Conservation (phyloP, 176 grass and related monocot species). For the Eragrostis curvula region DNA sequence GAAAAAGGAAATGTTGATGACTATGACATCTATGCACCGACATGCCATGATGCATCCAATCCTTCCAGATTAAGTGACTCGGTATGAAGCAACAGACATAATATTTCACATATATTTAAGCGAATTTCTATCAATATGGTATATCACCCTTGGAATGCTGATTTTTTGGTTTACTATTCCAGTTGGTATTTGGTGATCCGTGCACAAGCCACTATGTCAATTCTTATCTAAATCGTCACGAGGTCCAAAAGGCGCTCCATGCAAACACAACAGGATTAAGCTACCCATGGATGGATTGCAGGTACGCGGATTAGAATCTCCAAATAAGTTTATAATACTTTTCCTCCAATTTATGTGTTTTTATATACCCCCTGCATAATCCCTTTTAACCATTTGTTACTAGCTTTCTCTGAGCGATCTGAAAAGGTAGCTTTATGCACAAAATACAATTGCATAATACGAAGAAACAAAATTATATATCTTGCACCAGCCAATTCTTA, state of each 20-base stretch:
- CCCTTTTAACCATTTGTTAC: neutral
- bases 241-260: conserved; percentile 66
- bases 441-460: conserved; percentile 4
- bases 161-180: conserved; percentile 35
- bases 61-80: conserved; percentile 42
- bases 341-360: conserved; percentile 28
- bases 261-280: conserved; percentile 46
- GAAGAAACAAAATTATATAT: neutral
- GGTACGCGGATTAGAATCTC: conserved; percentile 42
- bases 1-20: conserved; percentile 63
- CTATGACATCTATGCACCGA: conserved; percentile 57
- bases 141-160: conserved; percentile 10
- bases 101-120: conserved; percentile 3
- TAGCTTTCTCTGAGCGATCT: conserved; percentile 30
- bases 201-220: conserved; percentile 53
- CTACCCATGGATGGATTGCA: conserved; percentile 65
- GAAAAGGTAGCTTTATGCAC: conserved; percentile 39
- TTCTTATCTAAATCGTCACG: conserved; percentile 63
- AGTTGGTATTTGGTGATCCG: conserved; percentile 52
- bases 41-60: conserved; percentile 42
- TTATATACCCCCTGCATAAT: conserved; percentile 7
- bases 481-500: conserved; percentile 18
- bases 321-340: conserved; percentile 25
- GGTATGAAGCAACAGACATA: conserved; percentile 40
- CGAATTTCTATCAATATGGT: neutral